Percentiles rank a stretch among this genome's conserved stretches.
phyloP scores from a whole-genome alignment of 1,139 yeast genomes.

The Lodderomyces theae region DNA sequence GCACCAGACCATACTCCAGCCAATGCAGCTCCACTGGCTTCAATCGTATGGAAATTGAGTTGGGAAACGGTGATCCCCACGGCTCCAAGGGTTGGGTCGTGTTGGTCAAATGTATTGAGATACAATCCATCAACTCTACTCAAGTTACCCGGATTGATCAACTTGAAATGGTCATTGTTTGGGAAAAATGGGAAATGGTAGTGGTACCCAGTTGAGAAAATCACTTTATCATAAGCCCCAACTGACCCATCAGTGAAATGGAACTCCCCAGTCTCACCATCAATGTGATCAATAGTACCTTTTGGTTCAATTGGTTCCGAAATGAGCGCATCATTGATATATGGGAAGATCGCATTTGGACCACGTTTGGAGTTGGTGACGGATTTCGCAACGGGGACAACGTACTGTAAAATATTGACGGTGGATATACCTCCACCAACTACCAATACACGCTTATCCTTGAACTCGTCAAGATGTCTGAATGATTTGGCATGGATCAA shows the following conservation, averaged over 20 bases:
- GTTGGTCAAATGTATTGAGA: constrained; percentile 35
- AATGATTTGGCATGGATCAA: constrained; percentile 61
- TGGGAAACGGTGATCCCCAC: constrained; percentile 40
- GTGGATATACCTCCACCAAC: constrained; percentile 54
- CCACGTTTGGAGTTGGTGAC: constrained; percentile 38
- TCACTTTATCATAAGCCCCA: constrained; percentile 26
- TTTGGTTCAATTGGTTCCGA: constrained; percentile 35
- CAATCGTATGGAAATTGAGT: constrained; percentile 42
- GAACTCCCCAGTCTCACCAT: constrained; percentile 24
- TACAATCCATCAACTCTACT: constrained; percentile 38
- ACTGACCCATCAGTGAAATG: constrained; percentile 28
- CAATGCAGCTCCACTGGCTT: constrained; percentile 42
- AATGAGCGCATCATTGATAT: constrained; percentile 36
- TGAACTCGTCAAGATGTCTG: constrained; percentile 47
- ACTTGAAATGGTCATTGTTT: constrained; percentile 16
- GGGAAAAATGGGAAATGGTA: constrained; percentile 34
- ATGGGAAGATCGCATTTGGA: constrained; percentile 26
- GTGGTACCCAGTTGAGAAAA: constrained; percentile 40
- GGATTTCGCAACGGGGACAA: constrained; percentile 40
- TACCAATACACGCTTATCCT: constrained; percentile 41
- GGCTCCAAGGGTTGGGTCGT: constrained; percentile 43
- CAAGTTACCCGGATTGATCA: constrained; percentile 24
- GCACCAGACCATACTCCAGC: constrained; percentile 47
- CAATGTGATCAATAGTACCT: constrained; percentile 26
- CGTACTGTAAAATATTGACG: constrained; percentile 50